These are phyloP conservation scores for Daldinia decipiens DNA, from an alignment of 495 filamentous ascomycete species.

Conservation along the genomic window DNA sequence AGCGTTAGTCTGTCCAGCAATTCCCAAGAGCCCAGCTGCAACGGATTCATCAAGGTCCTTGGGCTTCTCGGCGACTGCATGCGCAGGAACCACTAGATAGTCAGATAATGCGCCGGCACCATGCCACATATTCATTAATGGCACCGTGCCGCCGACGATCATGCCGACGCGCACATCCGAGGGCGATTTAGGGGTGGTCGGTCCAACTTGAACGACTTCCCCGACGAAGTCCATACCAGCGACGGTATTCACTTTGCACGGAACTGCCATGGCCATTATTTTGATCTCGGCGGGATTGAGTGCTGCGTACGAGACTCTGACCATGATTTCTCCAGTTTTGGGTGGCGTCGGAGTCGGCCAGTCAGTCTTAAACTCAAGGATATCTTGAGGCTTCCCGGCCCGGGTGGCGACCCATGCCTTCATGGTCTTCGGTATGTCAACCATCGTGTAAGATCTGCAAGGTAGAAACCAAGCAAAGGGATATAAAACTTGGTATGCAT, in stretches of 20 bases:
- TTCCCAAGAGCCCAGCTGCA: conserved; percentile 37
- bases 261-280: conserved; percentile 30
- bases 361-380: conserved; percentile 14
- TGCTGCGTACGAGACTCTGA: conserved; percentile 35
- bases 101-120: conserved; percentile 34
- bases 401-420: background rate
- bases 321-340: conserved; percentile 34
- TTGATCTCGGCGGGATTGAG: conserved; percentile 39
- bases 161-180: conserved; percentile 2
- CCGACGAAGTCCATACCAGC: background rate
- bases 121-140: conserved; percentile 7
- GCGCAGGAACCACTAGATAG: conserved; percentile 34
- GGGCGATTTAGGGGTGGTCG: background rate
- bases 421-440: background rate
- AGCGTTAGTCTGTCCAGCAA: conserved; percentile 35
- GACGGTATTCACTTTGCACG: background rate
- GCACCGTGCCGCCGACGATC: background rate
- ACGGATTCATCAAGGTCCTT: conserved; percentile 23
- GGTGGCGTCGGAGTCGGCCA: conserved; percentile 35
- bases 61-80: conserved; percentile 36
- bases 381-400: background rate
- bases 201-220: background rate
- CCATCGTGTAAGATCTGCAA: background rate
- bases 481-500: background rate
- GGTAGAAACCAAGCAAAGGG: background rate